Evolutionary conservation across 2,329 filamentous ascomycete genomes (phyloP).

Genomic region (Paracorniculantispora psalliotae): DNA sequence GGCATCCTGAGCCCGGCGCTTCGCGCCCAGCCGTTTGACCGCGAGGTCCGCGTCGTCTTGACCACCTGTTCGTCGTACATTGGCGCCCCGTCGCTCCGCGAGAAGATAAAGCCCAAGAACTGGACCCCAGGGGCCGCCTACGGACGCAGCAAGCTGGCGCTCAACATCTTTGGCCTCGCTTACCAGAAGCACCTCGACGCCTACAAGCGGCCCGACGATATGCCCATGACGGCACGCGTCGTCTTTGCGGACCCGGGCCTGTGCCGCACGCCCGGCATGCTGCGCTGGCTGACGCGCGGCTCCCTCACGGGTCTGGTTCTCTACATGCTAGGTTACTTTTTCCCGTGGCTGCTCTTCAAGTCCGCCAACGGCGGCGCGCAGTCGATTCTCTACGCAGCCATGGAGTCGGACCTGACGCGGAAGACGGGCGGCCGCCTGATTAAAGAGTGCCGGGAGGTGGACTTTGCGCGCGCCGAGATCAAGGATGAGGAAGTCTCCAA

Average conservation of each 20-base stretch:
- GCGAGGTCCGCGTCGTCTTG: conserved; percentile 85
- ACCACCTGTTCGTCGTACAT: conserved; percentile 88
- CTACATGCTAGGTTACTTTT: conserved; percentile 72
- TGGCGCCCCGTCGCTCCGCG: conserved; percentile 61
- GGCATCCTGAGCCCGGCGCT: conserved; percentile 88
- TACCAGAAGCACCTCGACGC: conserved; percentile 88
- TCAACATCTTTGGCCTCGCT: conserved; percentile 83
- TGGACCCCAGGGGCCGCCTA: conserved; percentile 57
- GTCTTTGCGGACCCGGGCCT: conserved; percentile 84
- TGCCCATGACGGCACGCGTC: conserved; percentile 77
- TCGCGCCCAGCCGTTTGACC: conserved; percentile 84
- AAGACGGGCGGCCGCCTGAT: conserved; percentile 62
- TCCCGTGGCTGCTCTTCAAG: conserved; percentile 87
- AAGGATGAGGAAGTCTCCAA: conserved; percentile 75
- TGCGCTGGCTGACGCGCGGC: conserved; percentile 81
- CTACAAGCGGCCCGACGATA: conserved; percentile 77
- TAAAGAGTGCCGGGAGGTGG: conserved; percentile 81
- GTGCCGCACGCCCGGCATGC: conserved; percentile 78
- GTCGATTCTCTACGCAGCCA: conserved; percentile 76
- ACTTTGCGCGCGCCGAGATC: conserved; percentile 67
- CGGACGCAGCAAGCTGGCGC: conserved; percentile 66
- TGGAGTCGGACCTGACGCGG: conserved; percentile 68
- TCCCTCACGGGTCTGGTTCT: conserved; percentile 72
- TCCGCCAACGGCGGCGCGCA: conserved; percentile 79
- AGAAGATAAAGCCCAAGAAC: conserved; percentile 41